These are phyloP conservation scores for Corchorus olitorius DNA, from an alignment of 345 rosid species.

Conservation along the genomic window DNA sequence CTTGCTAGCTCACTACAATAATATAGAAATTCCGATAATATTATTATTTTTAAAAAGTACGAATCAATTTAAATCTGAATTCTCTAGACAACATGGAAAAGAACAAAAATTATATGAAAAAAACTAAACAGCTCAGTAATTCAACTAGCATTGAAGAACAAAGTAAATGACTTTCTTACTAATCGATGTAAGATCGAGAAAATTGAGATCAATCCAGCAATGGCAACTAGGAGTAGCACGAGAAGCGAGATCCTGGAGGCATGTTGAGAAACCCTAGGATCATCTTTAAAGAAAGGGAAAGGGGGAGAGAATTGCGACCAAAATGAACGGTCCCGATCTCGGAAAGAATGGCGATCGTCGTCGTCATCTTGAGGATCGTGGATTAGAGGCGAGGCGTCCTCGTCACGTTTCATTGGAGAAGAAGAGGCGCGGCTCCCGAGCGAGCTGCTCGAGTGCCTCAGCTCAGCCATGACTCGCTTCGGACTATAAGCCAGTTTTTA, in stretches of 20 bases:
- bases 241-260: slow-evolving; percentile 57
- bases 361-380: slow-evolving; percentile 56
- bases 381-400: slow-evolving; percentile 75
- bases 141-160: neutral
- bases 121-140: neutral
- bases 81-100: neutral
- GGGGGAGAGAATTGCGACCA: slow-evolving; percentile 48
- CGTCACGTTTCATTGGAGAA: slow-evolving; percentile 91
- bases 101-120: neutral
- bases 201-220: slow-evolving; percentile 71
- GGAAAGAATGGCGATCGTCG: slow-evolving; percentile 57
- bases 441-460: slow-evolving; percentile 90
- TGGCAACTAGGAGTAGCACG: slow-evolving; percentile 45
- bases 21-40: neutral
- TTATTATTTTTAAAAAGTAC: neutral
- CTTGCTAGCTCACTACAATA: neutral
- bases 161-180: slow-evolving; percentile 44
- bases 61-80: neutral
- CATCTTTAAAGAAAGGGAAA: slow-evolving; percentile 62
- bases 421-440: slow-evolving; percentile 78
- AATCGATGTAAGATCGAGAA: slow-evolving; percentile 62
- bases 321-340: slow-evolving; percentile 87
- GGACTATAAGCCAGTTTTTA: slow-evolving; percentile 64
- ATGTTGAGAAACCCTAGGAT: slow-evolving; percentile 72
- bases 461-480: slow-evolving; percentile 90